Evolutionary conservation across 1,284 basidiomycete species (phyloP).

Genomic region (Trichosporon faecale): DNA sequence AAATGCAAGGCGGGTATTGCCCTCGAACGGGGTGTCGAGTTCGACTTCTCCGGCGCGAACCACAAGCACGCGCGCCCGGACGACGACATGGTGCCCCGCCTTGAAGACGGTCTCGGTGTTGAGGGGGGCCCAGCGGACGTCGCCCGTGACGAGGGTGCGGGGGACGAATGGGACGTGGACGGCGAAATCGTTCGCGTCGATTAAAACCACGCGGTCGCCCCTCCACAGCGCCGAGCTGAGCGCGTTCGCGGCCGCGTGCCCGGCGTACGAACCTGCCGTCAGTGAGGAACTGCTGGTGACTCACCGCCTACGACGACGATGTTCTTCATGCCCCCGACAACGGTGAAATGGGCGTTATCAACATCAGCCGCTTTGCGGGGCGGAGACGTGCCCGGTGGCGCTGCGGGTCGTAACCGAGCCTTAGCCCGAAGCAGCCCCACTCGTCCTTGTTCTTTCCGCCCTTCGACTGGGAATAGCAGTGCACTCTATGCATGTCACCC

Average conservation of each 20-base stretch:
- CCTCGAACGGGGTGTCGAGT: slow-evolving; percentile 48
- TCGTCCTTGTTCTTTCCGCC: no score
- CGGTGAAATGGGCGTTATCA: slow-evolving; percentile 20
- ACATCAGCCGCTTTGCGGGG: neutral
- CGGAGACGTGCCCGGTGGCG: no score
- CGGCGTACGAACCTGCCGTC: slow-evolving; percentile 17
- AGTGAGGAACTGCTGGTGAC: neutral
- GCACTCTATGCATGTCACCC: neutral
- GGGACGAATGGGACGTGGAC: slow-evolving; percentile 50
- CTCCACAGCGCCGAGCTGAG: neutral
- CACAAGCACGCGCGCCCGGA: slow-evolving; percentile 41
- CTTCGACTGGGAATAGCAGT: neutral
- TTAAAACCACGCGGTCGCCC: slow-evolving; percentile 16
- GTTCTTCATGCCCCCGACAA: slow-evolving; percentile 26
- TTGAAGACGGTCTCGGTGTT: slow-evolving; percentile 42
- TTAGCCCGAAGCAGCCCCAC: no score
- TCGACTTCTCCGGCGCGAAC: slow-evolving; percentile 39
- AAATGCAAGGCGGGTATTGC: slow-evolving; percentile 43
- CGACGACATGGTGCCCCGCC: slow-evolving; percentile 35
- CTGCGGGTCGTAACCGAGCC: no score
- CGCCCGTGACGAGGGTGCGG: slow-evolving; percentile 47
- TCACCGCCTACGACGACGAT: slow-evolving; percentile 16
- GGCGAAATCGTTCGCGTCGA: slow-evolving; percentile 31
- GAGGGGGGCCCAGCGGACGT: slow-evolving; percentile 35
- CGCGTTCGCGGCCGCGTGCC: slow-evolving; percentile 18